phyloP scores from a whole-genome alignment of 129 eudicot species.

The Scalesia atractyloides region DNA sequence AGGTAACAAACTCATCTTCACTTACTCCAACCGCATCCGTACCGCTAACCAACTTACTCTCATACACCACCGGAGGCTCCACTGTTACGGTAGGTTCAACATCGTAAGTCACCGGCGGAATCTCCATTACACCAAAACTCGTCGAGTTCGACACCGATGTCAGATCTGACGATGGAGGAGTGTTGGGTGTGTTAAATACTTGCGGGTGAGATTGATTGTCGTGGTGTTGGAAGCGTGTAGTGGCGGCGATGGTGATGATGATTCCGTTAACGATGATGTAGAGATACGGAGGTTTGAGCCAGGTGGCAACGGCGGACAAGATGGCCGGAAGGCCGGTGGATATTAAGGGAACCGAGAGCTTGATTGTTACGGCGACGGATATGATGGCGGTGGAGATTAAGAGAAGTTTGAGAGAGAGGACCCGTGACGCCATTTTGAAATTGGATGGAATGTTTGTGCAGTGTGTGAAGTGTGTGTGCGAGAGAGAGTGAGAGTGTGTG shows the following conservation, averaged over 20 bases:
- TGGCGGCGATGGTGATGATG: conserved; percentile 66
- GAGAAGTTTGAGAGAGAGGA: conserved; percentile 41
- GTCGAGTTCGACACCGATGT: conserved; percentile 8
- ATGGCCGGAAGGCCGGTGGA: conserved; percentile 7
- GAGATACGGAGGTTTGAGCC: conserved; percentile 77
- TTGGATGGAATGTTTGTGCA: conserved; percentile 4
- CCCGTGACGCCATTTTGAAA: conserved; percentile 25
- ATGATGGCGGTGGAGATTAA: conserved; percentile 49
- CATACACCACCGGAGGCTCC: conserved; percentile 28
- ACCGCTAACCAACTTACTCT: conserved; percentile 27
- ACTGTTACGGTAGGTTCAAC: conserved; percentile 1
- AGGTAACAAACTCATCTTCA: conserved; percentile 32
- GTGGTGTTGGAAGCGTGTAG: conserved; percentile 49
- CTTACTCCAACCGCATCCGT: conserved; percentile 23
- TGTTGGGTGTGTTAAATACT: conserved; percentile 16
- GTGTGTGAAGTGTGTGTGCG: conserved; percentile 16
- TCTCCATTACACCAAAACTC: conserved; percentile 16
- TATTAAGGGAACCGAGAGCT: conserved; percentile 42
- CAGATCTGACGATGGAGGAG: conserved; percentile 34
- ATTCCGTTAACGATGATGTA: conserved; percentile 70
- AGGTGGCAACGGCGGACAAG: conserved; percentile 44
- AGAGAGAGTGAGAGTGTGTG: conserved; percentile 4
- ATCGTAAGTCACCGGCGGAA: conserved; percentile 12
- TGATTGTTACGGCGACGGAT: conserved; percentile 42
- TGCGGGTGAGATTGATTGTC: conserved; percentile 25